phyloP scores from a whole-genome alignment of 352 stramenopile species.

The Nothophytophthora sp. region DNA sequence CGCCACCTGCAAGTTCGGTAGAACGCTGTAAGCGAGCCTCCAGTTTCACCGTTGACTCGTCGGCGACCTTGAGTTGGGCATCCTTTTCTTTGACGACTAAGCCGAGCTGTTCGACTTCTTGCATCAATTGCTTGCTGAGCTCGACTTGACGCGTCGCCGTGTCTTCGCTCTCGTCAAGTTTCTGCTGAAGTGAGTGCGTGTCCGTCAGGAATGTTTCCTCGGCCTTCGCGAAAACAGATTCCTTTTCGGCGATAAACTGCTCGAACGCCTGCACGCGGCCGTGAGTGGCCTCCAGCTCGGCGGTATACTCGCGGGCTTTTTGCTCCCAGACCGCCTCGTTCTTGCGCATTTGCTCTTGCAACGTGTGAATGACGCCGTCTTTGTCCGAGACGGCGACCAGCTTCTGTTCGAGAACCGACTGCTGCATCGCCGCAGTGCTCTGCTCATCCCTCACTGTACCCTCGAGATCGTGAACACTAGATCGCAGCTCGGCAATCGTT shows the following conservation, averaged over 20 bases:
- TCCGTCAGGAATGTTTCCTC: slow-evolving; percentile 19
- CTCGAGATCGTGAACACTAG: slow-evolving; percentile 15
- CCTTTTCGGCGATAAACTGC: slow-evolving; percentile 35
- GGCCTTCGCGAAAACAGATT: slow-evolving; percentile 16
- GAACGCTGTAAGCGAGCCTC: slow-evolving; percentile 10
- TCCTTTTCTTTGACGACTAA: slow-evolving; percentile 26
- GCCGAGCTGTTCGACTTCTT: slow-evolving; percentile 29
- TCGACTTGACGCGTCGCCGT: slow-evolving; percentile 18
- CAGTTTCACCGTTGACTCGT: slow-evolving; percentile 13
- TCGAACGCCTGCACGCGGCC: slow-evolving; percentile 33
- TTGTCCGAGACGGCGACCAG: slow-evolving; percentile 4
- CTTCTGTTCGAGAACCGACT: slow-evolving; percentile 19
- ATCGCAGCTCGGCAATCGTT: slow-evolving; percentile 19
- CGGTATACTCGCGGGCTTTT: slow-evolving; percentile 23
- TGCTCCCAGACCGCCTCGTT: slow-evolving; percentile 19
- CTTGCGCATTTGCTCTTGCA: slow-evolving; percentile 16
- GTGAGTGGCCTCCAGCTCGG: slow-evolving; percentile 26
- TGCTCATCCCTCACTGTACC: slow-evolving; percentile 13
- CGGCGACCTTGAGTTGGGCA: slow-evolving; percentile 15
- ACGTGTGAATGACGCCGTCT: slow-evolving; percentile 20
- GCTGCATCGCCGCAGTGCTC: slow-evolving; percentile 8
- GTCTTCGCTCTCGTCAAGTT: slow-evolving; percentile 27
- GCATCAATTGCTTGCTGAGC: slow-evolving; percentile 27
- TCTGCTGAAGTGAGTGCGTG: slow-evolving; percentile 26
- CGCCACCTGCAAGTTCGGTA: slow-evolving; percentile 4